Conservation (phyloP, 2,329 filamentous ascomycete species). For the Furcasterigmium furcatum region DNA sequence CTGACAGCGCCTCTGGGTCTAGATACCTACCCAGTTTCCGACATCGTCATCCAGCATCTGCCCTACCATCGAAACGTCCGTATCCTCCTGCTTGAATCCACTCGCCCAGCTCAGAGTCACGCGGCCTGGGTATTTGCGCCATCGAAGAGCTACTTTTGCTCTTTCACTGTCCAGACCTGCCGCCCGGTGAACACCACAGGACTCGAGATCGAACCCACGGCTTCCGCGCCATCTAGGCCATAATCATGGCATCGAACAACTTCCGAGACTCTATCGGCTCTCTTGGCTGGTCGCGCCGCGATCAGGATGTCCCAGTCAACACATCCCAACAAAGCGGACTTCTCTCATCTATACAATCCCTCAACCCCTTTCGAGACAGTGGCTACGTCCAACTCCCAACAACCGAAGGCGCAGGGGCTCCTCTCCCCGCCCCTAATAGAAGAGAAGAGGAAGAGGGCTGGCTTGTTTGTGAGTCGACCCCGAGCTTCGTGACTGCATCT, state of each 20-base stretch:
- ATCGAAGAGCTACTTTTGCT: too few relatives aligned
- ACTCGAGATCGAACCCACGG: too few relatives aligned
- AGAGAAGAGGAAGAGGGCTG: slow-evolving; percentile 94
- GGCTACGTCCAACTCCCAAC: slow-evolving; percentile 92
- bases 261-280: slow-evolving; percentile 96
- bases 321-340: slow-evolving; percentile 71
- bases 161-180: not conserved
- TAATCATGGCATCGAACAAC: slow-evolving; percentile 74
- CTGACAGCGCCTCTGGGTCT: too few relatives aligned
- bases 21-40: too few relatives aligned
- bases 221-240: too few relatives aligned
- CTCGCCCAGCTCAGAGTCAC: too few relatives aligned
- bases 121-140: too few relatives aligned
- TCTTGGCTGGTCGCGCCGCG: slow-evolving; percentile 87
- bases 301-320: slow-evolving; percentile 71
- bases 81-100: too few relatives aligned
- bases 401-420: slow-evolving; percentile 76
- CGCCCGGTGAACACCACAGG: too few relatives aligned
- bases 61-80: too few relatives aligned
- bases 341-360: slow-evolving; percentile 74
- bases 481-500: slow-evolving; percentile 17
- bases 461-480: slow-evolving; percentile 78
- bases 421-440: slow-evolving; percentile 77
- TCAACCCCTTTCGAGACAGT: slow-evolving; percentile 83
- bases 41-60: too few relatives aligned